phyloP scores from a whole-genome alignment of 1,139 yeast genomes.

The Kodamaea plutei region DNA sequence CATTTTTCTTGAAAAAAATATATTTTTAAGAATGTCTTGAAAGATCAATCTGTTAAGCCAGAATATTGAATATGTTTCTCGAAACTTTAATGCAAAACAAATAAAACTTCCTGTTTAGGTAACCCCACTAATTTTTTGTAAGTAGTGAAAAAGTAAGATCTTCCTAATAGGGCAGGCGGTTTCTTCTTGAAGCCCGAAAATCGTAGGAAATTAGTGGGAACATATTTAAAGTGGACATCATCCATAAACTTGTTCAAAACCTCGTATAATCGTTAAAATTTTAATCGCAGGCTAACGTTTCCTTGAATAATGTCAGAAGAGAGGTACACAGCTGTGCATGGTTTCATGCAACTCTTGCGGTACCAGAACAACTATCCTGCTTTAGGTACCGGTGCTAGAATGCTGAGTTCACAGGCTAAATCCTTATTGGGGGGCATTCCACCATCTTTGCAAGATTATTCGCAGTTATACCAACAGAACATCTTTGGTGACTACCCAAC shows the following conservation, averaged over 20 bases:
- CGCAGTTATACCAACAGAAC: conserved; percentile 21
- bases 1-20: no score
- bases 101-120: neutral
- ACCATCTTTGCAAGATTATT: conserved; percentile 18
- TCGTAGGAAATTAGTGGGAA: no score
- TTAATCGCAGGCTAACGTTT: no score
- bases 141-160: neutral
- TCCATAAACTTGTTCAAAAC: no score
- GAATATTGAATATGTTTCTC: no score
- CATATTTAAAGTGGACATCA: no score
- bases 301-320: conserved; percentile 3
- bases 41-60: no score
- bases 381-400: conserved; percentile 19
- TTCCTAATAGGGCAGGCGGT: no score
- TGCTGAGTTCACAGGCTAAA: conserved; percentile 16
- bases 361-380: conserved; percentile 17
- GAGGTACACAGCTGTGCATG: conserved; percentile 19
- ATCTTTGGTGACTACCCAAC: conserved; percentile 37
- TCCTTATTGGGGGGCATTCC: conserved; percentile 25
- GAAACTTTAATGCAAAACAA: no score
- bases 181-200: no score
- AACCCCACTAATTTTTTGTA: neutral
- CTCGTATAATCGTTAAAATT: no score
- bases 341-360: conserved; percentile 15
- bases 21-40: no score